A percentile compares a stretch with the other conserved stretches of the same genome.
Evolutionary conservation across 441 rosid species (phyloP).

Genomic region (Eruca vesicaria): DNA sequence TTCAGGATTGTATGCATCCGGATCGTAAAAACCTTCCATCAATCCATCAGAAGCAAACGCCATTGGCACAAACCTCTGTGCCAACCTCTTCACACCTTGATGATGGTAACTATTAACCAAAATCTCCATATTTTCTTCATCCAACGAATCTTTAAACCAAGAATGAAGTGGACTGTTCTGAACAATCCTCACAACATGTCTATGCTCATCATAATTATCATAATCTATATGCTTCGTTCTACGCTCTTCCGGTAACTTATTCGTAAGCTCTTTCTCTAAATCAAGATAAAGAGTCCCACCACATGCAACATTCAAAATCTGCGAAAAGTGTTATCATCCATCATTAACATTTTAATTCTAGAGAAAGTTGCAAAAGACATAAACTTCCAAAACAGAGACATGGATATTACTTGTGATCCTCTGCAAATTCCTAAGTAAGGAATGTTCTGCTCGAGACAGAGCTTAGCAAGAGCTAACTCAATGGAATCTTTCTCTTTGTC

Average conservation of each 20-base stretch:
- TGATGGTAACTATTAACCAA: background rate
- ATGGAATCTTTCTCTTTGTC: background rate
- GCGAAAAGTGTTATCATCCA: background rate
- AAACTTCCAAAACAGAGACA: background rate
- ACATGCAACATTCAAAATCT: background rate
- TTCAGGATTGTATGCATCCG: background rate
- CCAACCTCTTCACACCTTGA: background rate
- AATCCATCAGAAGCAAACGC: background rate
- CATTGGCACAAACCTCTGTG: background rate
- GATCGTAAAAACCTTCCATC: background rate
- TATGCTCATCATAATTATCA: background rate
- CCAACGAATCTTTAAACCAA: background rate
- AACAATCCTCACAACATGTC: background rate
- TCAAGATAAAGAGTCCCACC: background rate
- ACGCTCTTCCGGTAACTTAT: background rate
- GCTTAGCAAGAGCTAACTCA: background rate
- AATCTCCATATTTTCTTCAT: background rate
- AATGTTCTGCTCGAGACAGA: background rate
- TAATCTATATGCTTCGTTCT: background rate
- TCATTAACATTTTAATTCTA: background rate
- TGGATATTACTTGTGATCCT: background rate
- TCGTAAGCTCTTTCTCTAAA: background rate
- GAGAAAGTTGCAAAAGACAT: background rate
- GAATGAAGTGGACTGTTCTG: background rate
- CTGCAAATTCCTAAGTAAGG: background rate